These are phyloP conservation scores for Viola odorata DNA, from an alignment of 345 rosid genomes.

Conservation along the genomic window DNA sequence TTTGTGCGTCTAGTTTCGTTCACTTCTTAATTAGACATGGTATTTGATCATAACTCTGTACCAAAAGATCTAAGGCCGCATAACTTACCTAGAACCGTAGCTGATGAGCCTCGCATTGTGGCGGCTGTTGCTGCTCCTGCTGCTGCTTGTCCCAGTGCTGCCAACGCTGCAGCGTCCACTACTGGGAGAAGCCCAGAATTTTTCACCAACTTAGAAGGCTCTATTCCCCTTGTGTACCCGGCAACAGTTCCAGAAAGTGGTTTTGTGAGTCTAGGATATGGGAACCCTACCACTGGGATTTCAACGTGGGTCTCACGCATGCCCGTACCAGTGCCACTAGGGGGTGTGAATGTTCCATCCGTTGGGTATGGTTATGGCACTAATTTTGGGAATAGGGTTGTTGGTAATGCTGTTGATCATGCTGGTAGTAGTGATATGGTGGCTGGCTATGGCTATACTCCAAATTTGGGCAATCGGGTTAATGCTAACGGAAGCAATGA, in stretches of 20 bases:
- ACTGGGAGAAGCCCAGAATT: constrained; percentile 30
- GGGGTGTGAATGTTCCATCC: constrained; percentile 29
- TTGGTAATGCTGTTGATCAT: constrained; percentile 44
- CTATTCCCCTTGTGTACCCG: constrained; percentile 41
- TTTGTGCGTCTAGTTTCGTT: constrained; percentile 14
- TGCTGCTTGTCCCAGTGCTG: constrained; percentile 4
- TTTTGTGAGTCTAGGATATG: constrained; percentile 43
- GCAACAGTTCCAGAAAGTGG: constrained; percentile 38
- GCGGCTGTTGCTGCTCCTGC: constrained; percentile 6
- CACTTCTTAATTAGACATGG: constrained; percentile 32
- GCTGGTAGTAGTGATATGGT: constrained; percentile 28
- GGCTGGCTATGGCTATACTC: constrained; percentile 23
- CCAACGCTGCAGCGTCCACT: too few species aligned
- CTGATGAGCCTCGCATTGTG: constrained; percentile 50
- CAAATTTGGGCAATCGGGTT: constrained; percentile 30
- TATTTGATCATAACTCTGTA: constrained; percentile 49
- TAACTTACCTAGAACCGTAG: constrained; percentile 27
- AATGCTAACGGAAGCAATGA: constrained; percentile 27
- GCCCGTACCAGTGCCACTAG: constrained; percentile 31
- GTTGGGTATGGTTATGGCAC: constrained; percentile 33
- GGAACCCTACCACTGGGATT: constrained; percentile 24
- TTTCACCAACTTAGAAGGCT: constrained; percentile 24
- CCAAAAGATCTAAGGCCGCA: constrained; percentile 45
- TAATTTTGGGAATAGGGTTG: constrained; percentile 36
- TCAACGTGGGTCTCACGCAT: constrained; percentile 34